phyloP scores from a whole-genome alignment of 169 alveolate species.

The Plasmodium gaboni region DNA sequence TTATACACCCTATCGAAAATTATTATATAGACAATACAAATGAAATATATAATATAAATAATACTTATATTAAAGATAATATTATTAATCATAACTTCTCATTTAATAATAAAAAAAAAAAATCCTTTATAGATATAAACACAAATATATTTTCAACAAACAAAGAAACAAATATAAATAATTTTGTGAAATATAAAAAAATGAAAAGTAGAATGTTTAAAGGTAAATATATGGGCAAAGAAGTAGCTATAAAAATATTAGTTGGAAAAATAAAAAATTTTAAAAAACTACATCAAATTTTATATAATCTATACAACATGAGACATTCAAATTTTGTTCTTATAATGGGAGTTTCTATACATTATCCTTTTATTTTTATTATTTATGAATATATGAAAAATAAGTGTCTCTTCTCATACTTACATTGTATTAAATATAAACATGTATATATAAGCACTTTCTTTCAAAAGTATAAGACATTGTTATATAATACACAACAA shows the following conservation, averaged over 20 bases:
- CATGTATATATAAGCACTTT: slow-evolving; percentile 24
- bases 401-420: slow-evolving; percentile 39
- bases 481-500: too few species aligned
- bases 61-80: not conserved
- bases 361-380: slow-evolving; percentile 72
- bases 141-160: too few species aligned
- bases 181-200: not conserved
- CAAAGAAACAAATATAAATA: not conserved
- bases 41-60: not conserved
- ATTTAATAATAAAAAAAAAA: not conserved
- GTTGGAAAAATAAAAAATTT: slow-evolving; percentile 68
- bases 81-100: not conserved
- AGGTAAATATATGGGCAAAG: slow-evolving; percentile 76
- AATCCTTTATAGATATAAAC: not conserved
- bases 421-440: slow-evolving; percentile 49
- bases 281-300: slow-evolving; percentile 32
- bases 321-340: slow-evolving; percentile 72
- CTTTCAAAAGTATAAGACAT: slow-evolving; percentile 2
- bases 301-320: slow-evolving; percentile 42
- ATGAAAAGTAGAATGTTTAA: slow-evolving; percentile 51
- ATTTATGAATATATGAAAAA: slow-evolving; percentile 66
- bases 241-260: slow-evolving; percentile 77
- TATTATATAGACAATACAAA: slow-evolving; percentile 8
- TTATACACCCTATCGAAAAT: slow-evolving; percentile 44
- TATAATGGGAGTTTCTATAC: slow-evolving; percentile 75